phyloP scores from a whole-genome alignment of 176 grass and related monocot species.

The Hsuehochloa calcarea region DNA sequence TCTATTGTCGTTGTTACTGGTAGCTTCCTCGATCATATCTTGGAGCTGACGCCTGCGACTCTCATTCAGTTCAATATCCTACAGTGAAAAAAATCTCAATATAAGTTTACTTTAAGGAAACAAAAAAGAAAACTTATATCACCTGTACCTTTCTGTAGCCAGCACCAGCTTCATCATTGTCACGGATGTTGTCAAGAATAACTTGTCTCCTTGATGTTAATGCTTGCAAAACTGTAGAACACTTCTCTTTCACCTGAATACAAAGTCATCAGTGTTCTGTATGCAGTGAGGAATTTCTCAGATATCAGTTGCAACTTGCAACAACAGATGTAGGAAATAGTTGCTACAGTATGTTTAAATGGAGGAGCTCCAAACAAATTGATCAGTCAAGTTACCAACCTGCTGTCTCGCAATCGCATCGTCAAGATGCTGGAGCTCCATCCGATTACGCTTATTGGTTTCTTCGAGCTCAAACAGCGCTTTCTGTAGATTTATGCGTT shows the following conservation, averaged over 20 bases:
- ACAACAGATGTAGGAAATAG: not conserved
- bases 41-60: conserved; percentile 69
- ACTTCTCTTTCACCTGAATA: conserved; percentile 58
- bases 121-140: not conserved
- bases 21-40: conserved; percentile 94
- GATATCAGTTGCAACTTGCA: not conserved
- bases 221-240: conserved; percentile 55
- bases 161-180: conserved; percentile 97
- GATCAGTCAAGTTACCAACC: conserved; percentile 43
- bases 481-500: conserved; percentile 97
- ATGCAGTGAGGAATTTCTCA: not conserved
- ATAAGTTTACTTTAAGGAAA: conserved; percentile 29
- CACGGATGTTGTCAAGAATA: conserved; percentile 96
- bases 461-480: conserved; percentile 98
- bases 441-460: conserved; percentile 85
- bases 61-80: conserved; percentile 97
- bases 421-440: conserved; percentile 92
- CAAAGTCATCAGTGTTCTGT: conserved; percentile 30
- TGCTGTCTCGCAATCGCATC: conserved; percentile 76
- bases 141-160: conserved; percentile 80
- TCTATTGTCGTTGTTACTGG: conserved; percentile 88
- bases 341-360: not conserved
- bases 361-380: not conserved
- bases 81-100: not conserved
- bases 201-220: conserved; percentile 92